Conservation (phyloP, 1,284 basidiomycete genomes). For the Pholiota adiposa region DNA sequence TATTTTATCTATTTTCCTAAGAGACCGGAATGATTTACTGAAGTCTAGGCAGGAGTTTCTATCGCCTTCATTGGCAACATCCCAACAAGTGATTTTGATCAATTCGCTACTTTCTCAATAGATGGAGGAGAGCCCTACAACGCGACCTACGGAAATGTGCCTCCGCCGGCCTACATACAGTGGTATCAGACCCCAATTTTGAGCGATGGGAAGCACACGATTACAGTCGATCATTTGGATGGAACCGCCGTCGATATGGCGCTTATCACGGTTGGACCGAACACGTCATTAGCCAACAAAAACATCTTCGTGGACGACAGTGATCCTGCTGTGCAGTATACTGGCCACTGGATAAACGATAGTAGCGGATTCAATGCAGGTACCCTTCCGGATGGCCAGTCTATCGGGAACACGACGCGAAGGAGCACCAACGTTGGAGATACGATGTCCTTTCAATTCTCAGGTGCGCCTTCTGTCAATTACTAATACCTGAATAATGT, state of each 20-base stretch:
- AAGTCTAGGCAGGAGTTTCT: constrained; percentile 14
- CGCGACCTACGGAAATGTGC: constrained; percentile 15
- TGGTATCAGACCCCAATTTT: constrained; percentile 31
- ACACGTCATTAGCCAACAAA: constrained; percentile 22
- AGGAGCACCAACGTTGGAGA: constrained; percentile 23
- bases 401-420: constrained; percentile 27
- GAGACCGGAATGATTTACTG: neutral
- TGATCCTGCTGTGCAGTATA: constrained; percentile 21
- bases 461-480: constrained; percentile 10
- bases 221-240: constrained; percentile 23
- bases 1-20: neutral
- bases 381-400: constrained; percentile 20
- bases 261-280: constrained; percentile 24
- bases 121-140: constrained; percentile 18
- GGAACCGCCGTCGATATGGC: constrained; percentile 28
- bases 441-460: constrained; percentile 22
- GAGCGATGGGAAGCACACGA: constrained; percentile 24
- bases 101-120: constrained; percentile 19
- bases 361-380: constrained; percentile 16
- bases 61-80: constrained; percentile 24
- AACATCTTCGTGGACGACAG: constrained; percentile 28
- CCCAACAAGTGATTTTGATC: constrained; percentile 9
- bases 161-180: constrained; percentile 20
- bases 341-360: constrained; percentile 22
- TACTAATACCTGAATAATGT: neutral